Conservation (phyloP, 306 rosid genomes). For the Hylodesmum podocarpum region DNA sequence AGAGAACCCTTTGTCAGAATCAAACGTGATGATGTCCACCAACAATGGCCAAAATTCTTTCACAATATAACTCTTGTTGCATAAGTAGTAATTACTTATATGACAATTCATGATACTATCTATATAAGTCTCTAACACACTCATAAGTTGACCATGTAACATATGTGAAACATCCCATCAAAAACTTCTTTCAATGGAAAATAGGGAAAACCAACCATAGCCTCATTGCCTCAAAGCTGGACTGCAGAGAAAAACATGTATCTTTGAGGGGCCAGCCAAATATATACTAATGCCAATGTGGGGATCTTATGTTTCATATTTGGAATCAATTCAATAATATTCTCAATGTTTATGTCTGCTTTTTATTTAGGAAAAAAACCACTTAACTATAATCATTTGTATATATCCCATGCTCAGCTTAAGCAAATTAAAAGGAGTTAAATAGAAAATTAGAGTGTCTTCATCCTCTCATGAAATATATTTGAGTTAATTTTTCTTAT, state of each 20-base stretch:
- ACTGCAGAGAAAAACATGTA: slow-evolving; percentile 31
- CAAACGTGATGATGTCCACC: slow-evolving; percentile 45
- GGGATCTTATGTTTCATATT: slow-evolving; percentile 28
- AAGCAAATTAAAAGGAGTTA: background rate
- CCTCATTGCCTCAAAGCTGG: slow-evolving; percentile 38
- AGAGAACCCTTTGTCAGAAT: slow-evolving; percentile 42
- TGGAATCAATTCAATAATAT: slow-evolving; percentile 26
- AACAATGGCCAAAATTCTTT: slow-evolving; percentile 52
- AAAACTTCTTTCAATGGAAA: slow-evolving; percentile 30
- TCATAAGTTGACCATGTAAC: slow-evolving; percentile 56
- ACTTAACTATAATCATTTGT: too few species aligned
- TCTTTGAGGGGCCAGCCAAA: slow-evolving; percentile 35
- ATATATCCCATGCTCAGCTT: background rate
- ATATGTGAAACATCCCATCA: slow-evolving; percentile 50
- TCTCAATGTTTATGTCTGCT: background rate
- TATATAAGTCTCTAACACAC: slow-evolving; percentile 7
- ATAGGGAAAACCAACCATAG: slow-evolving; percentile 23
- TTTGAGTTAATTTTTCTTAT: background rate
- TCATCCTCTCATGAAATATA: background rate
- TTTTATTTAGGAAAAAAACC: background rate
- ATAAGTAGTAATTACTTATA: slow-evolving; percentile 34
- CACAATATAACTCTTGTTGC: slow-evolving; percentile 25
- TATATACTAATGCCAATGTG: slow-evolving; percentile 34
- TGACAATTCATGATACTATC: slow-evolving; percentile 32
- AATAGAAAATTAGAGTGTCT: background rate